Evolutionary conservation across 345 rosid species (phyloP), one percentile per base, ranked within the genome.

Genomic region (Corymbia maculata): DNA sequence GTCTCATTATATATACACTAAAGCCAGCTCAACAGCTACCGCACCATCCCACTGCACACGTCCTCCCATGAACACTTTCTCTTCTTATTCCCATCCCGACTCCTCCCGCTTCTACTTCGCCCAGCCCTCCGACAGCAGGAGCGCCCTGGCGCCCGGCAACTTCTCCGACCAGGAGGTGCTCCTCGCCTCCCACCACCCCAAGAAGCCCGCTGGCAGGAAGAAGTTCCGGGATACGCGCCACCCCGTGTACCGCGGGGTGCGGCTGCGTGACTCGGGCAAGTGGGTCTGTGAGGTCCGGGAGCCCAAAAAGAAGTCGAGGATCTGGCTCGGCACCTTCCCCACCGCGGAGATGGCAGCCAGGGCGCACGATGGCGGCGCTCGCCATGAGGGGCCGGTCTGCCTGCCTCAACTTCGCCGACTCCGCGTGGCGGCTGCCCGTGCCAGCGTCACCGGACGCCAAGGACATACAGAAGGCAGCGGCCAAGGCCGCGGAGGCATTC

Each of bases 231-330:
- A 95, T 94, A 96, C 97, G 13, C 92, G 99, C 28, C 99, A 96
- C 88, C 99, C 99, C 9, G 94, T 97, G 86, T 96, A 91, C 91
- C 92, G 97, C 4, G 99, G 99, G 19, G 98, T 96, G 32, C 92
- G 98, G 80, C 79, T 89, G 90, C 93, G 97, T 90, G 91, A 93
- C 75, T 93, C 97, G 0, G 98, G 96, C 6, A 97, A 97, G 91
- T 96, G 99, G 99, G 99, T 96, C 3, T 95, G 96, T 50, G 99
- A 97, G 88, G 94, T 97, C 11, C 92, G 99, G 85, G 98, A 95
- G 90, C 98, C 98, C 1, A 93, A 93, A 51, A 97, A 97, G 95
- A 94, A 95, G 87, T 90, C 98, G 0, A 93, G 99, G 89, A 95
- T 97, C 44, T 97, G 99, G 99, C 91, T 97, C 0, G 98, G 99